These are phyloP conservation scores for Cryptococcus deneoformans DNA, from an alignment of 1,284 basidiomycete species.

Conservation along the genomic window DNA sequence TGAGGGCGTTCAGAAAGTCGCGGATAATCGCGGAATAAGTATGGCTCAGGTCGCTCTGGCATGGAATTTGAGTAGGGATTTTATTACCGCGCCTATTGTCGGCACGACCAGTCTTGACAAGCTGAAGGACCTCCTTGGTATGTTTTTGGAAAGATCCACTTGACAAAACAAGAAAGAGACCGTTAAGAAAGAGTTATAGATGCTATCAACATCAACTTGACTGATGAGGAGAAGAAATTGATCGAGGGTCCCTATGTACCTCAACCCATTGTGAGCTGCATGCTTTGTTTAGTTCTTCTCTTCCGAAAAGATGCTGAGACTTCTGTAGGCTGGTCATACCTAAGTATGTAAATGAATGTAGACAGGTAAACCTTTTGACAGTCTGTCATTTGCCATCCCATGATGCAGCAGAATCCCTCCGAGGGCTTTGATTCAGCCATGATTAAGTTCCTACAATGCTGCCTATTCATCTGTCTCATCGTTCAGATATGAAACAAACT, in stretches of 20 bases:
- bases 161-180: too few relatives aligned
- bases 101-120: slow-evolving; percentile 26
- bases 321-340: too few relatives aligned
- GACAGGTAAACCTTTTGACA: too few relatives aligned
- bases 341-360: too few relatives aligned
- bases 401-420: too few relatives aligned
- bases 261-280: slow-evolving; percentile 6
- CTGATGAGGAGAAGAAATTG: slow-evolving; percentile 56
- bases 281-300: too few relatives aligned
- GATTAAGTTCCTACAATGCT: too few relatives aligned
- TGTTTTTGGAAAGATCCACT: neutral
- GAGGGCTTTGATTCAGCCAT: too few relatives aligned
- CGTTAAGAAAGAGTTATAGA: neutral
- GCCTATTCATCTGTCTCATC: too few relatives aligned
- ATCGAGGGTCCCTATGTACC: slow-evolving; percentile 54
- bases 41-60: slow-evolving; percentile 55
- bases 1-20: slow-evolving; percentile 51
- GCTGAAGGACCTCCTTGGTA: slow-evolving; percentile 14
- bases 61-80: slow-evolving; percentile 15
- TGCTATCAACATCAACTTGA: slow-evolving; percentile 52
- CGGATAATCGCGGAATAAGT: slow-evolving; percentile 53
- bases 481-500: too few relatives aligned
- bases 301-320: too few relatives aligned
- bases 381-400: too few relatives aligned
- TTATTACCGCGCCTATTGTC: slow-evolving; percentile 26